Evolutionary conservation across 2,329 filamentous ascomycete genomes (phyloP), one percentile per base, ranked within the genome.

Genomic region (Metarhizium sp.): DNA sequence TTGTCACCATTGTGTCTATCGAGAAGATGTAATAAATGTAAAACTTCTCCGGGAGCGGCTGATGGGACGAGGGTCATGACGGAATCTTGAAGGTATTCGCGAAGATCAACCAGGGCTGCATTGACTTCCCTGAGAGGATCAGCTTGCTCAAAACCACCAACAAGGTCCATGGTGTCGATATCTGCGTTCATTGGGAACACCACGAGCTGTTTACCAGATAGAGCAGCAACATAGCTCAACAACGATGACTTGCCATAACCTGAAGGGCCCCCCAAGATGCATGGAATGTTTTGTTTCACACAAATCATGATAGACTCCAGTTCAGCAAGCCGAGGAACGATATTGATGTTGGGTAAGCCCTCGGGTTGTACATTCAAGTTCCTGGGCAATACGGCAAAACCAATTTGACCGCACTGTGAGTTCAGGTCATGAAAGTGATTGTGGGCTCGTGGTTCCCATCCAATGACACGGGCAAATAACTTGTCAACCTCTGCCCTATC

Each of bases 121-220:
- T 87, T 85, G 4, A 89, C 75, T 58, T 88, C 82, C 55, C 92
- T 81, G 52, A 87, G 78, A 25, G 89, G 84, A 67, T 99, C 94
- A 18, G 90, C 85, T 71, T 99, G 94, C 69, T 99, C 94, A 66
- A 96, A 99, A 0, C 94, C 94, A 64, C 94, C 94, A 55, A 99
- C 90, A 55, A 99, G 82, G 70, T 99, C 94, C 85, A 96, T 96
- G 1, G 92, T 92, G 69, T 99, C 94, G 48, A 96, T 88, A 63
- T 99, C 95, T 6, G 92, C 87, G 66, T 96, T 99, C 72, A 99
- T 84, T 0, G 92, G 85, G 63, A 97, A 89, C 16, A 90, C 87
- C 36, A 92, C 81, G 3, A 97, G 75, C 1, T 84, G 78, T 55
- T 87, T 87, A 29, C 94, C 94, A 46, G 83, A 82, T 29, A 87